These are phyloP conservation scores for Phytophthora macrochlamydospora DNA, from an alignment of 352 stramenopile genomes.

Conservation along the genomic window DNA sequence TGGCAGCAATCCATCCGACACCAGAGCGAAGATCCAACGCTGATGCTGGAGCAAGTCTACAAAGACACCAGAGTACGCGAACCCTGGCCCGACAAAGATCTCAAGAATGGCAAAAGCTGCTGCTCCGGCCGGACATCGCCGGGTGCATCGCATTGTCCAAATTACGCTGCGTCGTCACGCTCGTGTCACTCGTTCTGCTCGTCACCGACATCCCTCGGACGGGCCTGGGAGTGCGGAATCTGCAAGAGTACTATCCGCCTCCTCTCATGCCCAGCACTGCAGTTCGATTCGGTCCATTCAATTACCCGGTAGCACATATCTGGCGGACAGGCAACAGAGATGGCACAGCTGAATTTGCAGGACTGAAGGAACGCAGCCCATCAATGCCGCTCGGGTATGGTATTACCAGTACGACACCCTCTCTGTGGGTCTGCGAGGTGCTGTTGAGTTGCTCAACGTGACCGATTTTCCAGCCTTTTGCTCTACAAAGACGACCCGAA, in stretches of 20 bases:
- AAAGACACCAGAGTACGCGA: conserved; percentile 1
- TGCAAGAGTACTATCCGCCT: conserved; percentile 30
- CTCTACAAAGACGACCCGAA: conserved; percentile 19
- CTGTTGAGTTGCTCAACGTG: conserved; percentile 32
- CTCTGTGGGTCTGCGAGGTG: conserved; percentile 34
- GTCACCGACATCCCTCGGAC: conserved; percentile 62
- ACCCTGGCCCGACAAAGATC: conserved; percentile 3
- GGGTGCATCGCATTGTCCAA: conserved; percentile 32
- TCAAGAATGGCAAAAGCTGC: conserved; percentile 10
- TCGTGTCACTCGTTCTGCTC: conserved; percentile 42
- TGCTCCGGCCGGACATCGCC: conserved; percentile 33
- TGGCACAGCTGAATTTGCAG: conserved; percentile 12
- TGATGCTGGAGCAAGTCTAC: neutral
- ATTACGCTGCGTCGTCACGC: conserved; percentile 37
- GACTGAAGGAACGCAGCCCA: conserved; percentile 13
- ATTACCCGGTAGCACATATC: conserved; percentile 49
- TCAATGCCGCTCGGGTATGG: conserved; percentile 29
- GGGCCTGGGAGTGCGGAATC: conserved; percentile 33
- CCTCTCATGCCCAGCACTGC: conserved; percentile 30
- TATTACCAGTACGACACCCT: conserved; percentile 46
- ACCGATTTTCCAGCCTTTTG: conserved; percentile 33
- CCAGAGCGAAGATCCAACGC: conserved; percentile 6
- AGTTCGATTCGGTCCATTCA: conserved; percentile 50
- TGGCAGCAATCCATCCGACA: conserved; percentile 11
- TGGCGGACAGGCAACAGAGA: conserved; percentile 6